A percentile compares a stretch with the other conserved stretches of the same genome.
Evolutionary conservation across 2,329 filamentous ascomycete species (phyloP).

Genomic region (Blumeriella jaapii): DNA sequence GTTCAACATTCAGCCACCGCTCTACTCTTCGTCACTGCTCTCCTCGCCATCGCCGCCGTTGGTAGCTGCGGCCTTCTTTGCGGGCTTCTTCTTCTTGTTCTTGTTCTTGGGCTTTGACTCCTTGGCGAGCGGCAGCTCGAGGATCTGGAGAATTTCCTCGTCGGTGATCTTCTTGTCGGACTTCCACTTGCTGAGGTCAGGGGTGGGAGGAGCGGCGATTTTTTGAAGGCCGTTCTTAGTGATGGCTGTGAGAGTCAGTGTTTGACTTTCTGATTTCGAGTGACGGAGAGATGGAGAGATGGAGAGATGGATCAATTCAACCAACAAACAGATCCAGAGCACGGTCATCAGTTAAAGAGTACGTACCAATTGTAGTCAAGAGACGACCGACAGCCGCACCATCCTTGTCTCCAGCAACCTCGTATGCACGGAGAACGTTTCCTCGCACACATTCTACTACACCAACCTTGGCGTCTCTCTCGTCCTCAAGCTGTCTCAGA

Average conservation of each 20-base stretch:
- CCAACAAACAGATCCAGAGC: too few relatives aligned
- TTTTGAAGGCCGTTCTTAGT: constrained; percentile 95
- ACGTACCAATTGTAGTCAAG: constrained; percentile 85
- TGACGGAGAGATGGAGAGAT: not conserved
- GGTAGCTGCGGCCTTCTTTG: constrained; percentile 31
- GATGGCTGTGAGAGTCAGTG: constrained; percentile 50
- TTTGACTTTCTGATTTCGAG: constrained; percentile 11
- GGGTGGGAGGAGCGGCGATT: constrained; percentile 62
- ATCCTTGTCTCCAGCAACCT: constrained; percentile 91
- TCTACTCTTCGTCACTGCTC: constrained; percentile 29
- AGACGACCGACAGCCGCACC: constrained; percentile 72
- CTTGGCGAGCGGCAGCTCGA: constrained; percentile 77
- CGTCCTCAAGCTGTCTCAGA: constrained; percentile 90
- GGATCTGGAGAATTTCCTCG: constrained; percentile 87
- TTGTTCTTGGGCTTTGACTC: constrained; percentile 91
- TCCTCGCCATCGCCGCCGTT: constrained; percentile 25
- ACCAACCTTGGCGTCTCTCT: constrained; percentile 89
- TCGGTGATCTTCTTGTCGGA: constrained; percentile 97
- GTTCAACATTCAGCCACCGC: constrained; percentile 3
- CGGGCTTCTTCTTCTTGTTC: constrained; percentile 55
- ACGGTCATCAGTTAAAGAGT: too few relatives aligned
- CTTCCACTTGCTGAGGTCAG: constrained; percentile 75
- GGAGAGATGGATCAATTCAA: not conserved
- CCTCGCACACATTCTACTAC: constrained; percentile 92
- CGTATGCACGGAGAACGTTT: constrained; percentile 89